These are phyloP conservation scores for Lentinula sp. DNA, from an alignment of 768 basidiomycete genomes.

Conservation along the genomic window DNA sequence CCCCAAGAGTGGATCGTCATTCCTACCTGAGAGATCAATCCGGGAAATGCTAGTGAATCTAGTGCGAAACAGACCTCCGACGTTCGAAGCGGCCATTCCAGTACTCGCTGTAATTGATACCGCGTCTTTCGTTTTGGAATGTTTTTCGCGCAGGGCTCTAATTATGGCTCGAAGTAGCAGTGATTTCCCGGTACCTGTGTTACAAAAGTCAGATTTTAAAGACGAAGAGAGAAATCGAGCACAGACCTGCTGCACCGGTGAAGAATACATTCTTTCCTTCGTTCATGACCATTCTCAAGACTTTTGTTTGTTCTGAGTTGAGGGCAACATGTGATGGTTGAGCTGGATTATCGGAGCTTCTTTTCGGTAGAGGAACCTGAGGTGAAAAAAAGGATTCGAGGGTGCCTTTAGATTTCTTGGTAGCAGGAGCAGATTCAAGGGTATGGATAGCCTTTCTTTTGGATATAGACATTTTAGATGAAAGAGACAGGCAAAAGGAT, in stretches of 20 bases:
- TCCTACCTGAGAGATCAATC: slow-evolving; percentile 37
- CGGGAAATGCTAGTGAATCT: slow-evolving; percentile 10
- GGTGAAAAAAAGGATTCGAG: slow-evolving; percentile 8
- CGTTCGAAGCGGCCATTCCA: slow-evolving; percentile 65
- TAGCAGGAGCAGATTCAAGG: background rate
- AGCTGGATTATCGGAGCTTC: background rate
- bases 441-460: background rate
- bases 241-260: slow-evolving; percentile 69
- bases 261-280: slow-evolving; percentile 65
- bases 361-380: background rate
- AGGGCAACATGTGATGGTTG: slow-evolving; percentile 34
- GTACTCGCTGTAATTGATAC: slow-evolving; percentile 77
- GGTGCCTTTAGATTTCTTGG: slow-evolving; percentile 3
- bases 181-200: slow-evolving; percentile 79
- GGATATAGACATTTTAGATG: background rate
- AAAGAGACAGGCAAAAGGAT: background rate
- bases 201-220: background rate
- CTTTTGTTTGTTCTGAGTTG: slow-evolving; percentile 61
- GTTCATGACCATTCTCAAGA: slow-evolving; percentile 56
- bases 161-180: slow-evolving; percentile 77
- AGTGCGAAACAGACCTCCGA: slow-evolving; percentile 38
- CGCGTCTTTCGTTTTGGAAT: slow-evolving; percentile 40
- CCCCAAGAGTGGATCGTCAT: slow-evolving; percentile 75
- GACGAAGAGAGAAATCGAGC: background rate
- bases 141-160: slow-evolving; percentile 40